phyloP scores from a whole-genome alignment of 148 eudicot species.

The Arctostaphylos glauca region DNA sequence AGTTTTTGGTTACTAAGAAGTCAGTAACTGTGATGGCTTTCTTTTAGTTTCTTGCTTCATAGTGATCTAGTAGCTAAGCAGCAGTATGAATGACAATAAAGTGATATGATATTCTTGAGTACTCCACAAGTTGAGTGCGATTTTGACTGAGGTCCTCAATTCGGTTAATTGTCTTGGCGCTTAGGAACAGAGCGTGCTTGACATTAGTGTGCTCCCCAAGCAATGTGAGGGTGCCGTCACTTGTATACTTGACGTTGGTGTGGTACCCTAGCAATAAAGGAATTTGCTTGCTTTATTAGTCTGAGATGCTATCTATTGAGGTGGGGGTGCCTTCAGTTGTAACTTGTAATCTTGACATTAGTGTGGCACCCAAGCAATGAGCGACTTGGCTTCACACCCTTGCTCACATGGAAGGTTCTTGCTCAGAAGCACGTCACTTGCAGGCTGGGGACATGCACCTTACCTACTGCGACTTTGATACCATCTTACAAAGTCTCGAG shows the following conservation, averaged over 20 bases:
- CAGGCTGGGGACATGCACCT: not conserved
- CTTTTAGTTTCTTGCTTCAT: not conserved
- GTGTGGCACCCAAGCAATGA: not conserved
- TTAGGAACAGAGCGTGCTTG: no score
- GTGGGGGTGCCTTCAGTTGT: not conserved
- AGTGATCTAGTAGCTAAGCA: not conserved
- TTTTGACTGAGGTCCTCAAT: not conserved
- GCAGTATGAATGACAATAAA: not conserved
- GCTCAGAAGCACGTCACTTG: not conserved
- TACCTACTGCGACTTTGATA: not conserved
- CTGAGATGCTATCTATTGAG: not conserved
- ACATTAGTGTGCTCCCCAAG: no score
- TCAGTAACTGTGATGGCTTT: not conserved
- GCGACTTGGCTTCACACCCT: not conserved
- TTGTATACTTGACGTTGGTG: no score
- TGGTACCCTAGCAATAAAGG: no score
- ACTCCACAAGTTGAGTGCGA: not conserved
- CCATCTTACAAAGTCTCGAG: not conserved
- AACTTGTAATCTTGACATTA: not conserved
- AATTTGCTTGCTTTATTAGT: not conserved
- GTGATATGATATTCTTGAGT: slow-evolving; percentile 1
- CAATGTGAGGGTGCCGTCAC: no score
- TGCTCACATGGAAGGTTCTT: not conserved
- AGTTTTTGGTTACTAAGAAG: not conserved
- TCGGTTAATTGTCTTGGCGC: no score